Evolutionary conservation across 2,329 filamentous ascomycete genomes (phyloP).

Genomic region (Cercospora sp.): DNA sequence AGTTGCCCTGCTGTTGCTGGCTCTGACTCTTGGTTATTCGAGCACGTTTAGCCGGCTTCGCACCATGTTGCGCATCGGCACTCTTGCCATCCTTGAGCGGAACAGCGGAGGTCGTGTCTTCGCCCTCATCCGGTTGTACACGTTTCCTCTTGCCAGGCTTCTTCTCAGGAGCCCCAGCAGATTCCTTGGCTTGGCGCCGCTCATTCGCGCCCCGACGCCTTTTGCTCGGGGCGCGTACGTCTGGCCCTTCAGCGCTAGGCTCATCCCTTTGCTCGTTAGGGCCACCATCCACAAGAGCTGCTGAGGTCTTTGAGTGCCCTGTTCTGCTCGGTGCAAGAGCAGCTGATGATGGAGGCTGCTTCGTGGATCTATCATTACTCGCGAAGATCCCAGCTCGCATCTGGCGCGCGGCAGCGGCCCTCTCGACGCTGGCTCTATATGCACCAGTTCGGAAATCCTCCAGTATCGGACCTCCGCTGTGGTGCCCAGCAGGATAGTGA

Average conservation of each 20-base stretch:
- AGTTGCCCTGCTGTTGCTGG: not conserved
- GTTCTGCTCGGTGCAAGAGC: not conserved
- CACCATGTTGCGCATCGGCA: not conserved
- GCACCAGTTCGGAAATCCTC: conserved; percentile 4
- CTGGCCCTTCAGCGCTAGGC: not conserved
- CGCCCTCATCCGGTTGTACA: not conserved
- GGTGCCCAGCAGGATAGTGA: not conserved
- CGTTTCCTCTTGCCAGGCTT: conserved; percentile 7
- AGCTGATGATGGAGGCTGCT: not conserved
- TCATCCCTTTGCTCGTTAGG: not conserved
- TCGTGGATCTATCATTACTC: not conserved
- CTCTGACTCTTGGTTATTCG: not conserved
- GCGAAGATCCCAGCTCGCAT: not conserved
- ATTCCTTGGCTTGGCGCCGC: not conserved
- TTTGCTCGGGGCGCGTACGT: not conserved
- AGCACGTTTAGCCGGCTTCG: not conserved
- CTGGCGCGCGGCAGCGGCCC: not conserved
- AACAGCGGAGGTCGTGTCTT: not conserved
- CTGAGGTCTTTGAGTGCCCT: not conserved
- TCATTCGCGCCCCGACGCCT: not conserved
- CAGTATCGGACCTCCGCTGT: not conserved
- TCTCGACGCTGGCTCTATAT: not conserved
- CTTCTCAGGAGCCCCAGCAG: not conserved
- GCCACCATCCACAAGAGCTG: not conserved
- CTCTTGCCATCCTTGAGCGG: not conserved